These are phyloP conservation scores for Eutrema heterophyllum DNA, from an alignment of 345 rosid species.

Conservation along the genomic window DNA sequence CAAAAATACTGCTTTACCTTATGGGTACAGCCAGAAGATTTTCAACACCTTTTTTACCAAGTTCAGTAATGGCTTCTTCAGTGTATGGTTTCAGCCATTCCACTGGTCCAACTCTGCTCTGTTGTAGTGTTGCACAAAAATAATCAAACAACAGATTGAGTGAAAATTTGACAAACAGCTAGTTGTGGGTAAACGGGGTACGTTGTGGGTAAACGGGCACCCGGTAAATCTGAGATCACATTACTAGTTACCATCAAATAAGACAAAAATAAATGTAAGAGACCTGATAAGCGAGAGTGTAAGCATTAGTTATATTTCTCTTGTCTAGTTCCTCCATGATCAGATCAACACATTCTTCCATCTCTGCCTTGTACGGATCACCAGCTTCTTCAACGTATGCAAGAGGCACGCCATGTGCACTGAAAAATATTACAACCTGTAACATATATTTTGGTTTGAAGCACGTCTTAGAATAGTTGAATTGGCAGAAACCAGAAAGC, in stretches of 20 bases:
- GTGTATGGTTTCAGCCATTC: constrained; percentile 99
- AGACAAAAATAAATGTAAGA: background rate
- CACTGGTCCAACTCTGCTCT: constrained; percentile 99
- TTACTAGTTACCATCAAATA: background rate
- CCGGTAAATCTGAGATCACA: background rate
- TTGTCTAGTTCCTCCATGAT: constrained; percentile 95
- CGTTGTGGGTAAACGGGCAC: no score
- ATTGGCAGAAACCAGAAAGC: background rate
- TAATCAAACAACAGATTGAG: background rate
- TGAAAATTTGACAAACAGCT: background rate
- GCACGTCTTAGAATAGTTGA: constrained; percentile 15
- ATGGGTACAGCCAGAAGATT: constrained; percentile 90
- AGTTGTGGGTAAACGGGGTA: no score
- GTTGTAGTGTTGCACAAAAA: constrained; percentile 32
- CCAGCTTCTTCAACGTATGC: constrained; percentile 99
- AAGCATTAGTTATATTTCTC: constrained; percentile 63
- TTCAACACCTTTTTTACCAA: constrained; percentile 82
- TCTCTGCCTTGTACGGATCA: constrained; percentile 99
- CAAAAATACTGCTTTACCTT: constrained; percentile 39
- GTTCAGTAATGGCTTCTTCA: constrained; percentile 87
- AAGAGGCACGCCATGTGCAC: constrained; percentile 99
- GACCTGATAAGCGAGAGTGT: constrained; percentile 98
- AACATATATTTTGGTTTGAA: constrained; percentile 29
- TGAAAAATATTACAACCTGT: constrained; percentile 95
- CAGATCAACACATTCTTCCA: constrained; percentile 97